Percentiles rank a stretch among this genome's conserved stretches.
These are phyloP conservation scores for Silene conica DNA, from an alignment of 148 eudicot species.

Conservation along the genomic window DNA sequence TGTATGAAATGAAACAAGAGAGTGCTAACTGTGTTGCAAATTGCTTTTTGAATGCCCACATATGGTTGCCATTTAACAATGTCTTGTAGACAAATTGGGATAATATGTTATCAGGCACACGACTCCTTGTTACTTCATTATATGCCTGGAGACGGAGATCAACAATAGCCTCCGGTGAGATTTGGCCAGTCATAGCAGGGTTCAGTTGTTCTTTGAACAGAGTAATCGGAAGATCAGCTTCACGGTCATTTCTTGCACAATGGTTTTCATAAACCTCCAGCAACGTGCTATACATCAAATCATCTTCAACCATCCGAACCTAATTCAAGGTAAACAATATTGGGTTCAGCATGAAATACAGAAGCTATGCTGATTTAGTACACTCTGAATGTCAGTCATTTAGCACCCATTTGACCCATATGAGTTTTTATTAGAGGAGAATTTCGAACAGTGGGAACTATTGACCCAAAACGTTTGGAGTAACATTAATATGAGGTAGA, in stretches of 20 bases:
- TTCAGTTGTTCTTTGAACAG: slow-evolving; percentile 89
- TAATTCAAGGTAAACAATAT: slow-evolving; percentile 26
- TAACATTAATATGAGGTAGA: neutral
- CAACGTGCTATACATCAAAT: slow-evolving; percentile 94
- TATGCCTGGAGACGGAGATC: slow-evolving; percentile 96
- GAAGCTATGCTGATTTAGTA: neutral
- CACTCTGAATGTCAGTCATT: neutral
- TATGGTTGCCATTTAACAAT: slow-evolving; percentile 75
- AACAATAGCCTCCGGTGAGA: slow-evolving; percentile 79
- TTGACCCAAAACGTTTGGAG: neutral
- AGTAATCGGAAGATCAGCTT: slow-evolving; percentile 89
- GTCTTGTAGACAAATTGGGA: slow-evolving; percentile 97
- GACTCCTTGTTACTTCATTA: slow-evolving; percentile 56
- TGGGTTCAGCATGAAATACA: neutral
- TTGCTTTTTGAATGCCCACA: slow-evolving; percentile 98
- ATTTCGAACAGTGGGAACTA: neutral
- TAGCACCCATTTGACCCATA: too few relatives aligned
- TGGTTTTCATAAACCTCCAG: slow-evolving; percentile 98
- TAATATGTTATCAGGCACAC: slow-evolving; percentile 77
- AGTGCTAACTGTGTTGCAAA: slow-evolving; percentile 94
- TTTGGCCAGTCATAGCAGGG: slow-evolving; percentile 88
- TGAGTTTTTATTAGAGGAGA: neutral
- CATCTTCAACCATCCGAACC: slow-evolving; percentile 99
- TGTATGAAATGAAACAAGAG: slow-evolving; percentile 86
- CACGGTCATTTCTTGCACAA: slow-evolving; percentile 90